Evolutionary conservation across 495 filamentous ascomycete species (phyloP).

Genomic region (Xylaria palmicola): DNA sequence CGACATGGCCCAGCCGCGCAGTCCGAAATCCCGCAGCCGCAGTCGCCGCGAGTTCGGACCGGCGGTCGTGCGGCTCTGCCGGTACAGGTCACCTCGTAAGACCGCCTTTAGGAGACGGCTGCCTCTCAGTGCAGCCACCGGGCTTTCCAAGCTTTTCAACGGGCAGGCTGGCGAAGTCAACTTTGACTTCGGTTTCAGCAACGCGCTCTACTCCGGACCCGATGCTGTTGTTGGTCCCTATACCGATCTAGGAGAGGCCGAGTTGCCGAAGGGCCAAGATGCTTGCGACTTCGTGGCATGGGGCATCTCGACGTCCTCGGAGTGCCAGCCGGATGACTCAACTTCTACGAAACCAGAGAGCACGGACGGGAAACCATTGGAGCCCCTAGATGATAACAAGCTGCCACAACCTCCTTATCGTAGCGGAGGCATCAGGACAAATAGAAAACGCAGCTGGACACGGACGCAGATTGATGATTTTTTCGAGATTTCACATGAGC

Average conservation of each 20-base stretch:
- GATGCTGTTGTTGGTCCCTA: constrained; percentile 10
- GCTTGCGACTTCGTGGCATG: neutral
- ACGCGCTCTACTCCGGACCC: constrained; percentile 5
- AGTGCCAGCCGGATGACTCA: neutral
- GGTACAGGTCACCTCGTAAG: neutral
- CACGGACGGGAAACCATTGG: neutral
- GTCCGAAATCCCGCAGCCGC: neutral
- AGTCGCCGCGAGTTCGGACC: constrained; percentile 1
- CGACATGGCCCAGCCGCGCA: neutral
- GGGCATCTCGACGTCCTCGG: neutral
- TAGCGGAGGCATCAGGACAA: neutral
- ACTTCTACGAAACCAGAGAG: neutral
- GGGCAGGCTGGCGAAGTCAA: neutral
- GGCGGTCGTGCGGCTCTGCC: constrained; percentile 1
- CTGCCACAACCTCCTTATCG: neutral
- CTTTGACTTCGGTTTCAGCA: neutral
- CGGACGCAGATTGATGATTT: constrained; percentile 6
- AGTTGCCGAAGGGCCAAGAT: neutral
- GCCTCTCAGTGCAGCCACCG: neutral
- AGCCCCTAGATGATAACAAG: no score
- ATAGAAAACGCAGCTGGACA: constrained; percentile 2
- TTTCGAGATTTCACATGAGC: neutral
- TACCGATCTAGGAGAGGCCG: constrained; percentile 1
- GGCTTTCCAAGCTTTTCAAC: neutral
- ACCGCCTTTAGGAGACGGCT: neutral